Evolutionary conservation across 2,329 filamentous ascomycete genomes (phyloP).

Genomic region (Xylariaceae sp.): DNA sequence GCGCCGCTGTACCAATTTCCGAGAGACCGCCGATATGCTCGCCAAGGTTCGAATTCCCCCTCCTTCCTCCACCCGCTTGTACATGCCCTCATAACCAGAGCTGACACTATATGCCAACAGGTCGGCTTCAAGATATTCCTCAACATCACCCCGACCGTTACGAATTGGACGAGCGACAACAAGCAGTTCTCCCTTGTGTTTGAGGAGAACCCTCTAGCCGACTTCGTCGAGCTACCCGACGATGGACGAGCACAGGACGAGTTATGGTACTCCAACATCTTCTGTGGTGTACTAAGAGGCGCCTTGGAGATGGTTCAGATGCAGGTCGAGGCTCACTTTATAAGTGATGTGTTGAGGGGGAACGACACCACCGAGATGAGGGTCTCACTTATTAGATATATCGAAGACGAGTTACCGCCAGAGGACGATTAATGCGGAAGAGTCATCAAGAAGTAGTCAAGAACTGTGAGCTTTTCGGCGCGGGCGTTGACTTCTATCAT

Average conservation of each 20-base stretch:
- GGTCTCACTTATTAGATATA: constrained; percentile 85
- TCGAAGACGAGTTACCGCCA: constrained; percentile 94
- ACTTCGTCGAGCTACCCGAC: constrained; percentile 96
- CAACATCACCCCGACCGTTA: constrained; percentile 88
- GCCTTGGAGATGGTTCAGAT: constrained; percentile 99
- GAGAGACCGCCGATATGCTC: constrained; percentile 95
- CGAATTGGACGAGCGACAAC: constrained; percentile 93
- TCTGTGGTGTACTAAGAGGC: constrained; percentile 87
- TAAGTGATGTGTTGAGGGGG: constrained; percentile 86
- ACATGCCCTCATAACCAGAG: neutral
- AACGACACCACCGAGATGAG: constrained; percentile 98
- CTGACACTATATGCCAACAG: constrained; percentile 42
- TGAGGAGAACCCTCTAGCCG: constrained; percentile 93
- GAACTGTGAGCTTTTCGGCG: neutral
- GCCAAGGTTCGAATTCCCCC: constrained; percentile 60
- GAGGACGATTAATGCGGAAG: constrained; percentile 75
- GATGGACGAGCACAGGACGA: constrained; percentile 94
- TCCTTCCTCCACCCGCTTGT: neutral
- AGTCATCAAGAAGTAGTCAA: too few relatives aligned
- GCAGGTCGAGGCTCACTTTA: constrained; percentile 96
- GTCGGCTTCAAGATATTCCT: constrained; percentile 99
- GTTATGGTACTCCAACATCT: constrained; percentile 96
- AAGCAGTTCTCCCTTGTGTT: constrained; percentile 96
- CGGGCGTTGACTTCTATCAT: too few relatives aligned
- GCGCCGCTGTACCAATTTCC: constrained; percentile 86